Conservation (phyloP, 2,329 filamentous ascomycete species). For the Aspergillus nomiae region DNA sequence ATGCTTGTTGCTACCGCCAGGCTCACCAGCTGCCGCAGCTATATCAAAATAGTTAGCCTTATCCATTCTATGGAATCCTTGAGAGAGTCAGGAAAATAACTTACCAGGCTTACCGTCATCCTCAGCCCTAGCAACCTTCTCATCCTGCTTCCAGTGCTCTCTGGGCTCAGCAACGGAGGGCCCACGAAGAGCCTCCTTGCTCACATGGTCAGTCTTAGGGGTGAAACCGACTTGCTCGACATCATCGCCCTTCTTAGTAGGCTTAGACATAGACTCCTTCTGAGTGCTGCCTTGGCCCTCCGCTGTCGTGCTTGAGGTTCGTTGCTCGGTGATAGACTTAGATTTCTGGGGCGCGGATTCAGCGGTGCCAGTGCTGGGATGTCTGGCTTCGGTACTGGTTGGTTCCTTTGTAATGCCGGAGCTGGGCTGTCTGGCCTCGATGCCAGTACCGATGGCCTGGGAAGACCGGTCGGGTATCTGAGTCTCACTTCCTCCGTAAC, state of each 20-base stretch:
- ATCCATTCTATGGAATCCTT: too few relatives aligned
- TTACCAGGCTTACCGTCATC: neutral
- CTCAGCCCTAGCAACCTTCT: conserved; percentile 13
- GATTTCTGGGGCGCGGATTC: neutral
- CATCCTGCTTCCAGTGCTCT: conserved; percentile 6
- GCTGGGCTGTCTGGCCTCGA: neutral
- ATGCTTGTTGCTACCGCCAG: neutral
- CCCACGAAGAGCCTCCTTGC: conserved; percentile 33
- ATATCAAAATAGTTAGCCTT: neutral
- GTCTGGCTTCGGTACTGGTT: neutral
- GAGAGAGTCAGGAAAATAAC: neutral
- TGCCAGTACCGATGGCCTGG: neutral
- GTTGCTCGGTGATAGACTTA: neutral
- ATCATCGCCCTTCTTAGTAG: neutral
- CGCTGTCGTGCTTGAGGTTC: neutral
- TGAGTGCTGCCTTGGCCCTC: neutral
- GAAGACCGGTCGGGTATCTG: neutral
- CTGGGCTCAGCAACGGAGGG: conserved; percentile 28
- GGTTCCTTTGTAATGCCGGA: neutral
- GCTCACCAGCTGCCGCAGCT: neutral
- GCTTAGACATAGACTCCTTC: neutral
- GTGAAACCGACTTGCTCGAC: neutral
- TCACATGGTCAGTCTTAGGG: conserved; percentile 19
- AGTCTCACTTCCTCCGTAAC: neutral
- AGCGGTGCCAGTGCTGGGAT: neutral